Percentiles rank a stretch among this genome's conserved stretches.
These are phyloP conservation scores for Lolium perenne DNA, from an alignment of 176 grass and related monocot species.

Conservation along the genomic window DNA sequence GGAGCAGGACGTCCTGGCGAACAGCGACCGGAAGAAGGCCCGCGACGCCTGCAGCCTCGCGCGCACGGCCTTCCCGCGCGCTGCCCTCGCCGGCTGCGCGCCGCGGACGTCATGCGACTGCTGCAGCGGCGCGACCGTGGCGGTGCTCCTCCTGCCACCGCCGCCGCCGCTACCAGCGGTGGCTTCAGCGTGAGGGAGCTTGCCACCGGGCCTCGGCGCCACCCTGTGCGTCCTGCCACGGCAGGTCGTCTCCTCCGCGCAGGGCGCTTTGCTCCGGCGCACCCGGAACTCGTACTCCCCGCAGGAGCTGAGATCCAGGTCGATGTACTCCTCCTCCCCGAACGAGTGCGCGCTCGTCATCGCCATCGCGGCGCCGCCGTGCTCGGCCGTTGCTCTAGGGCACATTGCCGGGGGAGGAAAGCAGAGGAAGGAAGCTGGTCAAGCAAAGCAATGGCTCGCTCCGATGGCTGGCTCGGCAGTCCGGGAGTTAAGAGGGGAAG, in stretches of 20 bases:
- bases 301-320: conserved; percentile 68
- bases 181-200: conserved; percentile 33
- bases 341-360: conserved; percentile 37
- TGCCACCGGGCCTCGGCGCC: conserved; percentile 16
- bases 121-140: conserved; percentile 50
- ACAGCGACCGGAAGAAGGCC: conserved; percentile 58
- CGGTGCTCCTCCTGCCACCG: conserved; percentile 32
- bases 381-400: conserved; percentile 44
- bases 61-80: conserved; percentile 29
- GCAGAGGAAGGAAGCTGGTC: background rate
- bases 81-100: conserved; percentile 4
- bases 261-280: conserved; percentile 32
- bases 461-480: background rate
- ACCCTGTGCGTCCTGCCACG: conserved; percentile 40
- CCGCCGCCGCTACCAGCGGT: background rate
- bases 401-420: conserved; percentile 36
- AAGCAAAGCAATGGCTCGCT: background rate
- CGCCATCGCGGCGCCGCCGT: conserved; percentile 46
- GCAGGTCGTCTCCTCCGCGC: conserved; percentile 50
- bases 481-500: conserved; percentile 33
- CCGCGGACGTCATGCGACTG: conserved; percentile 37
- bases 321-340: conserved; percentile 72
- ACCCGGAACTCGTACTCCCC: conserved; percentile 55
- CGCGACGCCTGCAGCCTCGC: conserved; percentile 55
- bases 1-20: conserved; percentile 54